phyloP scores from a whole-genome alignment of 2,329 filamentous ascomycete genomes.

The Xenoacremonium recifei region DNA sequence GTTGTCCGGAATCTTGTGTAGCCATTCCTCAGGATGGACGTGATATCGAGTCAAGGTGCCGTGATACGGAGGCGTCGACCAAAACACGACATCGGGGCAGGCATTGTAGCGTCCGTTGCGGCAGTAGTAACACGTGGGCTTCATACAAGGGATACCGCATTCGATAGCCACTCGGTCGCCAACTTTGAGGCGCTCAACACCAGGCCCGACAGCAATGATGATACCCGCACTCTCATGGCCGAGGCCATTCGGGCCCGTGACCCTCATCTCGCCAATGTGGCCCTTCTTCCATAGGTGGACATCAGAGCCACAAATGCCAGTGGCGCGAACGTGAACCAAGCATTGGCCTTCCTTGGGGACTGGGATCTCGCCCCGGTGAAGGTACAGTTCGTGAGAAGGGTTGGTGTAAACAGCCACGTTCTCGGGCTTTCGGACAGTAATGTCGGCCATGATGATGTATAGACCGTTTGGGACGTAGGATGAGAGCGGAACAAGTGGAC shows the following conservation, averaged over 20 bases:
- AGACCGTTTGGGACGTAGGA: too few species aligned
- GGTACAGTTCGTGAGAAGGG: slow-evolving; percentile 65
- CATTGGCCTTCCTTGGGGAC: slow-evolving; percentile 30
- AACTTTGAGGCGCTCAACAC: slow-evolving; percentile 7
- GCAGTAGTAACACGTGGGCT: slow-evolving; percentile 31
- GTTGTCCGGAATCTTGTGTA: slow-evolving; percentile 34
- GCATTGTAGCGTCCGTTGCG: slow-evolving; percentile 39
- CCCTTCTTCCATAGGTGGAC: slow-evolving; percentile 40
- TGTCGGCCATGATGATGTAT: too few species aligned
- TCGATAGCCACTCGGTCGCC: slow-evolving; percentile 24
- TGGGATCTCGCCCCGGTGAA: slow-evolving; percentile 53
- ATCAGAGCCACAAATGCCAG: slow-evolving; percentile 61
- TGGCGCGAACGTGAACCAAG: slow-evolving; percentile 63
- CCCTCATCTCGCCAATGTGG: slow-evolving; percentile 30
- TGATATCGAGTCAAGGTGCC: slow-evolving; percentile 38
- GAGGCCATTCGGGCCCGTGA: slow-evolving; percentile 16
- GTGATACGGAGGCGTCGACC: slow-evolving; percentile 36
- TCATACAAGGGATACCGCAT: slow-evolving; percentile 33
- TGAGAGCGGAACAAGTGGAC: too few species aligned
- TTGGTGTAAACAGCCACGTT: slow-evolving; percentile 72
- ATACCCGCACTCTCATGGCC: slow-evolving; percentile 13
- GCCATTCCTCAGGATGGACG: slow-evolving; percentile 35
- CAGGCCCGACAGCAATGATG: slow-evolving; percentile 7
- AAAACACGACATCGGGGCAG: slow-evolving; percentile 38
- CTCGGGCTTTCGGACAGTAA: slow-evolving; percentile 15